Base-by-base conservation (phyloP, 2,329 filamentous ascomycete genomes). In the Aspergillus tubingensis region DNA sequence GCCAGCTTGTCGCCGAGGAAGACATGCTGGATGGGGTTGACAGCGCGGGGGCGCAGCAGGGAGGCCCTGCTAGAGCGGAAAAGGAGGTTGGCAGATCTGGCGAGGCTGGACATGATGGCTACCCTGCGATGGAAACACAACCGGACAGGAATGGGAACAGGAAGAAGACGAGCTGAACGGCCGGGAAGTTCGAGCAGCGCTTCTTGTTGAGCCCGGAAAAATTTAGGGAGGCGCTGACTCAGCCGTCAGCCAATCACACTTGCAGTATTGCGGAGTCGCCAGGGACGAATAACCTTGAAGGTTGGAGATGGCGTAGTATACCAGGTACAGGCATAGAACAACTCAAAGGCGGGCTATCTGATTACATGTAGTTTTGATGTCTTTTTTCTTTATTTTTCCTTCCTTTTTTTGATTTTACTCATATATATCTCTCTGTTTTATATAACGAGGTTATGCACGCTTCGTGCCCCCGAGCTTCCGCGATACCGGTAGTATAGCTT, bases 21-120 rank as follows among this genome's bases (percentile, higher is more conserved):
- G 67, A 79, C 78, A 75, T 79, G 79, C 62, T 92, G 91, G 70
- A 97, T 83, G 56, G 92, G 91, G 81, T 90, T 94, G 75, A 86
- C 80, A 70, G 84, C 83, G 76, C 83, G 87, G 76, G 87, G 85
- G 72, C 86, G 83, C 77, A 86, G 83, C 74, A 95, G 83, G 70
- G 91, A 88, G 71, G 86, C 83, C 74, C 91, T 89, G 78, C 91
- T 89, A 68, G 92, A 90, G 83, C 91, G 90, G 81, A 95, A 79
- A 73, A 96, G 88, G 72, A 91, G 89, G 80, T 87, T 86, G 72
- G 92, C 75, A 64, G 89, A 87, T 83, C 92, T 88, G 77, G 92
- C 86, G 75, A 95, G 87, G 75, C 86, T 85, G 79, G 92, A 88
- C 91, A 96, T 96, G 74, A 78, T 90, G 82, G 75, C 68, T 71